These are phyloP conservation scores for Diutina catenulata DNA, from an alignment of 1,139 yeast species.

Conservation along the genomic window DNA sequence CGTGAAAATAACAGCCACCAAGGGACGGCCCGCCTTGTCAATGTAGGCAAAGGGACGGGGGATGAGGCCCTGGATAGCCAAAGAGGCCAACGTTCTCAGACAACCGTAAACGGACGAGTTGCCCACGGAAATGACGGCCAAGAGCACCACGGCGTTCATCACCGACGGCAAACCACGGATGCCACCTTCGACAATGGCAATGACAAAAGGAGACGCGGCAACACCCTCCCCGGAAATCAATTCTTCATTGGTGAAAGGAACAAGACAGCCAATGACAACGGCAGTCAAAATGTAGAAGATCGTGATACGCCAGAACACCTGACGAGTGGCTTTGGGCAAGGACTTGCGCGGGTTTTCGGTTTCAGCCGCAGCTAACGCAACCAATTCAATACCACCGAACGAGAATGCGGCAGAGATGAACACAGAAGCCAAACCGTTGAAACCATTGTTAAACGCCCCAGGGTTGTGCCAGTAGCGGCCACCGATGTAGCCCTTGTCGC, in stretches of 20 bases:
- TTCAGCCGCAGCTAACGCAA: conserved; percentile 59
- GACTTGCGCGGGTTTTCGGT: conserved; percentile 46
- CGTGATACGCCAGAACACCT: conserved; percentile 57
- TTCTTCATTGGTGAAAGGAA: conserved; percentile 24
- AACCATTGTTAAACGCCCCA: conserved; percentile 39
- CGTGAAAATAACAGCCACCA: conserved; percentile 38
- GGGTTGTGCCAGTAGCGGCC: conserved; percentile 27
- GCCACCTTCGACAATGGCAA: conserved; percentile 13
- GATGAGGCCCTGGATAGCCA: conserved; percentile 39
- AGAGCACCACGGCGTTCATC: conserved; percentile 41
- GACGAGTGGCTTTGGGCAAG: conserved; percentile 59
- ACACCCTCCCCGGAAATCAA: conserved; percentile 15
- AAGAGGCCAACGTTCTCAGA: conserved; percentile 41
- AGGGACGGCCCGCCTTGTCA: conserved; percentile 47
- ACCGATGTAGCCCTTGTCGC: conserved; percentile 37
- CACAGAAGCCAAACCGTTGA: conserved; percentile 78
- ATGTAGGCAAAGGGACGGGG: conserved; percentile 38
- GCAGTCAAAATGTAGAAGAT: conserved; percentile 20
- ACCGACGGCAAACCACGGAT: conserved; percentile 30
- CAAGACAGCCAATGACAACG: conserved; percentile 35
- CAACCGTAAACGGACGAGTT: conserved; percentile 46
- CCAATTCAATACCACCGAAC: conserved; percentile 56
- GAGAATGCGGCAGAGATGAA: conserved; percentile 79
- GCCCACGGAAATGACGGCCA: conserved; percentile 42
- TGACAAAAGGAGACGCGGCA: conserved; percentile 5